Conservation (phyloP, 2,329 filamentous ascomycete species). For the Microdochium nivale region DNA sequence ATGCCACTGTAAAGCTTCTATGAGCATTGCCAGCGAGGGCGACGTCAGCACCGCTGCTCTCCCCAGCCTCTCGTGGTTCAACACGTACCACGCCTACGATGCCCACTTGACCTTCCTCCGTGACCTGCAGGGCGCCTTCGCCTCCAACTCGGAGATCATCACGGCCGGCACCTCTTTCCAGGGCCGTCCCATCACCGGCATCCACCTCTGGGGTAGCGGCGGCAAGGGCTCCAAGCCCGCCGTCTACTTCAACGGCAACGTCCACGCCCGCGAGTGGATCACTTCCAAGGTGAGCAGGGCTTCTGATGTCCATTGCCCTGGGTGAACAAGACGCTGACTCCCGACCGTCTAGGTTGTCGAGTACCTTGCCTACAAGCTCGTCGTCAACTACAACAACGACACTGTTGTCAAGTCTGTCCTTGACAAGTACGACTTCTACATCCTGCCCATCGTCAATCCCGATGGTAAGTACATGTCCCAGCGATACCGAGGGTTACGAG, state of each 20-base stretch:
- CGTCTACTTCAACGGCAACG: slow-evolving; percentile 41
- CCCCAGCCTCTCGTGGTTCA: slow-evolving; percentile 37
- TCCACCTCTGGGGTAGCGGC: slow-evolving; percentile 41
- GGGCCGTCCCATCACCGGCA: slow-evolving; percentile 48
- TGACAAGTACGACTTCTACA: slow-evolving; percentile 50
- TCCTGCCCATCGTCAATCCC: slow-evolving; percentile 44
- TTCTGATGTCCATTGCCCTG: no score
- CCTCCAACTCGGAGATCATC: slow-evolving; percentile 38
- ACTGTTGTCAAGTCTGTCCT: slow-evolving; percentile 32
- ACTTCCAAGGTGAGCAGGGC: no score
- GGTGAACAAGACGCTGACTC: no score
- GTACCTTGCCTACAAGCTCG: slow-evolving; percentile 37
- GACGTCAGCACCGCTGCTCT: slow-evolving; percentile 15
- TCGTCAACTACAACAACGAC: slow-evolving; percentile 31
- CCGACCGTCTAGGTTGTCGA: slow-evolving; percentile 36
- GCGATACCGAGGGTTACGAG: neutral
- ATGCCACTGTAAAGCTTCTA: neutral
- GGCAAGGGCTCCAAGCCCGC: slow-evolving; percentile 37
- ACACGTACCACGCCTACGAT: slow-evolving; percentile 41
- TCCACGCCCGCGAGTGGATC: slow-evolving; percentile 48
- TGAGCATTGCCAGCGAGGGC: slow-evolving; percentile 5
- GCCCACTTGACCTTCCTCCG: slow-evolving; percentile 41
- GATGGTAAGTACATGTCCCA: slow-evolving; percentile 27
- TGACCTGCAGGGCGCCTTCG: slow-evolving; percentile 33
- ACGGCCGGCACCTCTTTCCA: slow-evolving; percentile 34